Evolutionary conservation across 2,329 filamentous ascomycete species (phyloP), one percentile per base, ranked within the genome.

Genomic region (Trichoderma atroviride): DNA sequence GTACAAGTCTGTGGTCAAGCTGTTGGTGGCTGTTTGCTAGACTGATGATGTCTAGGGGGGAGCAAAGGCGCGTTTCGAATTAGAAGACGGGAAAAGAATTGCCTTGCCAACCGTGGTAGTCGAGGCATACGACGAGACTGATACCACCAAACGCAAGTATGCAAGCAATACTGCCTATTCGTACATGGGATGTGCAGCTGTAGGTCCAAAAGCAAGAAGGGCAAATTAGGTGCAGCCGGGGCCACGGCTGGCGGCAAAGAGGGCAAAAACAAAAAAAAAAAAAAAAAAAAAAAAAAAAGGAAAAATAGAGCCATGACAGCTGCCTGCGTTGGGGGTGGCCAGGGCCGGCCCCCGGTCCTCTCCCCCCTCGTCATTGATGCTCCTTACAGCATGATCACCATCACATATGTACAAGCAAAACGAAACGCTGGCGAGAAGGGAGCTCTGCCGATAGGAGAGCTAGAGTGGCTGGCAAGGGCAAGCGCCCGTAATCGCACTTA

Each of bases 401-500:
- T 65, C 68, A 61, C 68, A 70, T 70, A 66, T 37, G 55, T 55
- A 56, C 56, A 50, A 37, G 31, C 50, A 65, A 60, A 62, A 53
- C 53, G 50, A 57, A 56, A 65, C 59, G 59, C 50, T 53, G 69
- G 40, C 59, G 24, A 53, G 31, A 55, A 61, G 29, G 68, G 62
- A 70, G 63, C 62, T 63, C 70, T 68, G 68, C 63, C 63, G 70
- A 68, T 64, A 70, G 53, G 68, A 70, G 68, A 50, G 47, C n/a
- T 22, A 43, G 16, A 52, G n/a, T 40, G n/a, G 57, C 52, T 61
- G 61, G 61, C 61, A 58, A 56, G 56, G 61, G 47, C 52, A 33
- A 43, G 52, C 52, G 19, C 61, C 56, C 43, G 60, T 43, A 55
- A 55, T 53, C 16, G 61, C 59, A 60, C 55, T 58, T 58, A 43